Evolutionary conservation across 192 early-diverging fungal genomes (phyloP), one percentile per base, ranked within the genome.

Genomic region (Linnemannia schmuckeri): DNA sequence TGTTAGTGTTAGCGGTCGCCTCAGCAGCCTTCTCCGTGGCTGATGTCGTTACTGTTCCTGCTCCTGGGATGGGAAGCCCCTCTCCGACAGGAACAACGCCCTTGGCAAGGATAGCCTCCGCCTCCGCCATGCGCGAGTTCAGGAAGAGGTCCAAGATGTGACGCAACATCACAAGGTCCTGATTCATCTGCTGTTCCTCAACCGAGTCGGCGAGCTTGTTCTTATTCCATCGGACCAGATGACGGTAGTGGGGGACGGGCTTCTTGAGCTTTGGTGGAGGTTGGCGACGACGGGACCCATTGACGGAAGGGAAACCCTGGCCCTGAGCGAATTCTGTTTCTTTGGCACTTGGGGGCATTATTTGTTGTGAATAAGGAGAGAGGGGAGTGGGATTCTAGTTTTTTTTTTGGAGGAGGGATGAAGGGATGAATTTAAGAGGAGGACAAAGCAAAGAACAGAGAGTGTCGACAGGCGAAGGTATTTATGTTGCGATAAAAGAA

Each of bases 81-180:
- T 44, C 54, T 0, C 70, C 30, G 15, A 86, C 76, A 49, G 76
- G 85, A 38, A 81, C 47, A 40, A 76, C 79, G 22, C 85, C 85
- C 37, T 40, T 54, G 9, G 80, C 80, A 68, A 97, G 77, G 10
- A 94, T 84, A 10, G 77, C 85, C 75, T 97, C 96, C 22, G 94
- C 89, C 52, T 94, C 92, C 10, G 91, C 88, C 87, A 98, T 94
- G 55, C 91, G 89, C 0, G 95, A 96, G 82, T 96, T 92, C 42
- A 98, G 80, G 82, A 98, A 97, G 52, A 96, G 83, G 79, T 95
- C 94, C 54, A 98, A 81, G 0, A 93, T 93, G 13, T 88, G 79
- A 76, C 93, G 88, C 71, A 93, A 88, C 69, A 95, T 78, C 52
- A 79, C 71, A 49, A 95, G 77, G 88, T 97, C 97, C 40, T 82